A percentile compares a stretch with the other conserved stretches of the same genome.
Conservation (phyloP, 352 stramenopile genomes). For the Phytophthora melonis region DNA sequence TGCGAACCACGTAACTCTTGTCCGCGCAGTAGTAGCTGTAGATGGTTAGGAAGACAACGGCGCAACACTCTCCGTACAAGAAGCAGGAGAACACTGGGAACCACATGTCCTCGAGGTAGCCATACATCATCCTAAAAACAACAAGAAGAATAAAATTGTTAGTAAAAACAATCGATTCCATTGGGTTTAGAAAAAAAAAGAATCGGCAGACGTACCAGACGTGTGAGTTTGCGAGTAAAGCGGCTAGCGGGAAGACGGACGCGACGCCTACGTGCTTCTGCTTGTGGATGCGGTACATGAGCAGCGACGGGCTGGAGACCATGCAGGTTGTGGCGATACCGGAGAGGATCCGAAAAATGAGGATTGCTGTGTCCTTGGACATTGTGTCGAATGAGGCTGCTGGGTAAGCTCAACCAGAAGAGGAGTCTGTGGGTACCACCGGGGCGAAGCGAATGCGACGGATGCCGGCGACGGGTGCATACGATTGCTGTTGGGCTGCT, state of each 20-base stretch:
- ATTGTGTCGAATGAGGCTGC: constrained; percentile 12
- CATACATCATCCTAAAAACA: constrained; percentile 53
- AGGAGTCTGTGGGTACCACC: constrained; percentile 12
- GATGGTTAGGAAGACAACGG: constrained; percentile 50
- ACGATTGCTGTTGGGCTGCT: constrained; percentile 26
- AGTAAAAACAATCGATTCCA: constrained; percentile 25
- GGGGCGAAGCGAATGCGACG: constrained; percentile 5
- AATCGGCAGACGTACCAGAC: constrained; percentile 46
- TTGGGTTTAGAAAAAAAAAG: constrained; percentile 15
- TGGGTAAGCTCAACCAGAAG: neutral
- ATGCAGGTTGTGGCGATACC: constrained; percentile 46
- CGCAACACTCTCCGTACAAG: constrained; percentile 45
- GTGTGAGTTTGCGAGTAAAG: constrained; percentile 53
- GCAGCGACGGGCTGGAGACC: constrained; percentile 51
- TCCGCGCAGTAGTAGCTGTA: constrained; percentile 67
- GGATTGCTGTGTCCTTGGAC: constrained; percentile 32
- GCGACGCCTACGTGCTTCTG: constrained; percentile 45
- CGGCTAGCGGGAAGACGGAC: constrained; percentile 51
- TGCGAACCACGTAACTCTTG: constrained; percentile 37
- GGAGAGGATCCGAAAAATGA: constrained; percentile 42
- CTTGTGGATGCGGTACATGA: constrained; percentile 55
- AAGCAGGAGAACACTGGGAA: constrained; percentile 57
- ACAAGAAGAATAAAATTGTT: constrained; percentile 21
- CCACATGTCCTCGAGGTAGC: constrained; percentile 51
- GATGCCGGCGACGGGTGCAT: constrained; percentile 11